phyloP scores from a whole-genome alignment of 2,329 filamentous ascomycete species.

The Trichoderma endophyticum region DNA sequence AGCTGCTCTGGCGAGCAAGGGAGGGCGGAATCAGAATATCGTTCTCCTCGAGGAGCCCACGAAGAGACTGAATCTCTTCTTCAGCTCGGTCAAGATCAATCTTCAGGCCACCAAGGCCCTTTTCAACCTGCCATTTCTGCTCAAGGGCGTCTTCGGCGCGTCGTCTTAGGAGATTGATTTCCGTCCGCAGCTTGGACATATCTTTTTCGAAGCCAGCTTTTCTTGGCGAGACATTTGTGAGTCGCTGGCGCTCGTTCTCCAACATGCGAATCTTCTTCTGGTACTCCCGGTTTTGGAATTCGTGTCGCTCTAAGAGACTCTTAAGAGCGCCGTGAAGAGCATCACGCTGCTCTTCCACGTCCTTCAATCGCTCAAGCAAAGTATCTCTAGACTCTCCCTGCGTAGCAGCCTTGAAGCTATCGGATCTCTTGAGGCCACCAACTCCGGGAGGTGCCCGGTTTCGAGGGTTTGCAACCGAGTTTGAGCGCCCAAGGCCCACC shows the following conservation, averaged over 20 bases:
- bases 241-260: slow-evolving; percentile 73
- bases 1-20: slow-evolving; percentile 44
- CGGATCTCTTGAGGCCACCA: slow-evolving; percentile 55
- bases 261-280: slow-evolving; percentile 74
- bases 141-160: slow-evolving; percentile 91
- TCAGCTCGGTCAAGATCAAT: slow-evolving; percentile 96
- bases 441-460: slow-evolving; percentile 37
- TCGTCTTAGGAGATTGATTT: slow-evolving; percentile 78
- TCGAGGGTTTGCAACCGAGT: slow-evolving; percentile 60
- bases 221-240: slow-evolving; percentile 65
- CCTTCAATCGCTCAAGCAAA: slow-evolving; percentile 77
- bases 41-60: slow-evolving; percentile 73
- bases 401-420: slow-evolving; percentile 47
- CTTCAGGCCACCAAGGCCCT: slow-evolving; percentile 81
- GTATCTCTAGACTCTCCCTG: slow-evolving; percentile 61
- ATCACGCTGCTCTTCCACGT: slow-evolving; percentile 90
- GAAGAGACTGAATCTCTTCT: slow-evolving; percentile 83
- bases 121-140: slow-evolving; percentile 95
- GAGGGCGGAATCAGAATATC: slow-evolving; percentile 72
- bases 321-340: slow-evolving; percentile 85
- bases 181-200: slow-evolving; percentile 72
- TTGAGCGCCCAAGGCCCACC: slow-evolving; percentile 61
- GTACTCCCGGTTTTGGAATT: slow-evolving; percentile 78
- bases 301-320: slow-evolving; percentile 79
- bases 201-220: slow-evolving; percentile 81